A percentile compares a stretch with the other conserved stretches of the same genome.
phyloP scores from a whole-genome alignment of 2,329 filamentous ascomycete genomes.

The Fusarium secorum region DNA sequence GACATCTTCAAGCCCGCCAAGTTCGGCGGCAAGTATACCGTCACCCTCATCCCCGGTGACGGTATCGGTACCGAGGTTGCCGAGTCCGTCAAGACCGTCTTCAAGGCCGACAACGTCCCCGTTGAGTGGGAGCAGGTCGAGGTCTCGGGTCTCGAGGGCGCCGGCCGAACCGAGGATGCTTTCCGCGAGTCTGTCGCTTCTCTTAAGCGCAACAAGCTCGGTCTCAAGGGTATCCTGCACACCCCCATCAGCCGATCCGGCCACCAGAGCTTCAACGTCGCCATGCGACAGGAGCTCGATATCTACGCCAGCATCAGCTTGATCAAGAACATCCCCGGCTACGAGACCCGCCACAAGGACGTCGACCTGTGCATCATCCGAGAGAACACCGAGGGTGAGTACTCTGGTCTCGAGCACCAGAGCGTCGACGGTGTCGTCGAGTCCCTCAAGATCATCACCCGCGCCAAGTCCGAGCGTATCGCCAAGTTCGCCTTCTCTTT shows the following conservation, averaged over 20 bases:
- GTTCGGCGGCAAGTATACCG: conserved; percentile 99
- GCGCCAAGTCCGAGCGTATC: conserved; percentile 98
- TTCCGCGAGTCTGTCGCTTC: conserved; percentile 96
- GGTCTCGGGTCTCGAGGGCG: conserved; percentile 84
- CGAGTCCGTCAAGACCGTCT: conserved; percentile 98
- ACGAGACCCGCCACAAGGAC: conserved; percentile 95
- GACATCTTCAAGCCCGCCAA: conserved; percentile 99
- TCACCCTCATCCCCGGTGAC: conserved; percentile 97
- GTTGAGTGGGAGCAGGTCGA: conserved; percentile 99
- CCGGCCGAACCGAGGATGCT: conserved; percentile 87
- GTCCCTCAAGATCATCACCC: conserved; percentile 99
- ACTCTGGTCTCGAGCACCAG: conserved; percentile 98
- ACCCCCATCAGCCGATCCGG: conserved; percentile 96
- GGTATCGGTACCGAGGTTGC: conserved; percentile 98
- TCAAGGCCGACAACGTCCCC: conserved; percentile 99
- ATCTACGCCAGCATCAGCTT: conserved; percentile 98
- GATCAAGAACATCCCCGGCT: conserved; percentile 99
- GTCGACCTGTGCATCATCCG: conserved; percentile 99
- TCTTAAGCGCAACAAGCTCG: conserved; percentile 97
- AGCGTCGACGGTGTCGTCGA: conserved; percentile 96
- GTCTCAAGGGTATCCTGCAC: conserved; percentile 98
- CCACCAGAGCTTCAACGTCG: conserved; percentile 99
- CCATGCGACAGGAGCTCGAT: conserved; percentile 97
- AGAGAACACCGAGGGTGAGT: conserved; percentile 99
- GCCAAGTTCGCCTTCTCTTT: conserved; percentile 99